These are phyloP conservation scores for Leccinum brunneo-olivaceum DNA, from an alignment of 1,284 basidiomycete species.

Conservation along the genomic window DNA sequence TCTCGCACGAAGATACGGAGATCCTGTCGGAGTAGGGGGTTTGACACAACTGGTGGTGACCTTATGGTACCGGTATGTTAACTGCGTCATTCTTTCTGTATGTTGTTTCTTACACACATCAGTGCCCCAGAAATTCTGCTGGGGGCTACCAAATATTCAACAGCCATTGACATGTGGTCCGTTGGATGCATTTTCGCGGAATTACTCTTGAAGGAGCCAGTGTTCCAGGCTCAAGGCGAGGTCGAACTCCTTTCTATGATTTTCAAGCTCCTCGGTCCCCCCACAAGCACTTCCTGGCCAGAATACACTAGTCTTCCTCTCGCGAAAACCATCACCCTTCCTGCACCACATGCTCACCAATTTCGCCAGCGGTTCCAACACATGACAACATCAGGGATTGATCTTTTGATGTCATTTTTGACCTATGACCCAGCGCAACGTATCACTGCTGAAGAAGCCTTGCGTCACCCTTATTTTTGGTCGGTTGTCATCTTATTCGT, in stretches of 20 bases:
- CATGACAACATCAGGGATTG: constrained; percentile 77
- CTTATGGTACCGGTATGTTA: constrained; percentile 90
- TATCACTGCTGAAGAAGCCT: constrained; percentile 82
- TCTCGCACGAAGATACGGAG: constrained; percentile 89
- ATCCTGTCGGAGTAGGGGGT: constrained; percentile 86
- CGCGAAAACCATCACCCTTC: constrained; percentile 72
- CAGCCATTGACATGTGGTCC: constrained; percentile 98
- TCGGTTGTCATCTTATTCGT: constrained; percentile 33
- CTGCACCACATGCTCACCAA: constrained; percentile 68
- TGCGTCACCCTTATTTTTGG: constrained; percentile 91
- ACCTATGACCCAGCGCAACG: constrained; percentile 85
- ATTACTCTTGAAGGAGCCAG: constrained; percentile 85
- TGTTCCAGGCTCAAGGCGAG: constrained; percentile 95
- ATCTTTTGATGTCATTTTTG: constrained; percentile 77
- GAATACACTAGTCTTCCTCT: constrained; percentile 75
- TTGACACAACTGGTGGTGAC: constrained; percentile 98
- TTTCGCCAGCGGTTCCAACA: constrained; percentile 77
- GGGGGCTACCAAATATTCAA: constrained; percentile 89
- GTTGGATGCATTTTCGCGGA: constrained; percentile 99
- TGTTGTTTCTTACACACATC: constrained; percentile 10
- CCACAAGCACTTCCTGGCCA: constrained; percentile 83
- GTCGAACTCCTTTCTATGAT: constrained; percentile 91
- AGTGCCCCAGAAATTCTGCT: constrained; percentile 95
- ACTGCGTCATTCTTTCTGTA: constrained; percentile 6
- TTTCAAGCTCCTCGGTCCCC: constrained; percentile 87